Base-by-base conservation (phyloP, 139 green algal genomes). In the Chlamydomonas asymmetrica region DNA sequence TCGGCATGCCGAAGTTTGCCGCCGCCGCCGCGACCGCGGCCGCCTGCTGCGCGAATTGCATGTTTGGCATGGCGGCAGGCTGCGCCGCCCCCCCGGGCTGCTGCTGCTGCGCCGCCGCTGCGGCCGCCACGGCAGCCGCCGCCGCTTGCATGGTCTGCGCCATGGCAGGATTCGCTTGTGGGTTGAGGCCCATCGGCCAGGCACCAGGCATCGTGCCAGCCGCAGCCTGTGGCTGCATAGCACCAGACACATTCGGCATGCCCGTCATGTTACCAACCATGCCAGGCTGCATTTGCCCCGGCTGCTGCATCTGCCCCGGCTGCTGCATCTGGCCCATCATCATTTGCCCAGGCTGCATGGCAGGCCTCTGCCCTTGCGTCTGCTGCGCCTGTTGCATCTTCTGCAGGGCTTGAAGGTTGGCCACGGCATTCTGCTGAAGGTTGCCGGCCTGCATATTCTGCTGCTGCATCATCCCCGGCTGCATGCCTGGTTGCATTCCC, bases 321-420 rank as follows among this genome's bases (percentile, higher is more conserved):
- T 52, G 45, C 16, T 10, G 45, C 45, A 25, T 10, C 45, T 25
- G 10, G 45, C 2, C 10, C 41, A 60, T 18, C 3, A 50, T 40
- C 5, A 16, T 39, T 59, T 76, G 70, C 71, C 67, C 67, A 40
- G 67, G 66, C 49, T 65, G 39, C 3, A n/a, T 8, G 3, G 37
- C 67, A 8, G 66, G n/a, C n/a, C n/a, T n/a, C n/a, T 62, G 52
- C 10, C n/a, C n/a, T n/a, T n/a, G n/a, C n/a, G n/a, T n/a, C n/a
- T n/a, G n/a, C n/a, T n/a, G n/a, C n/a, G n/a, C n/a, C 63, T 77
- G 71, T 40, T 70, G 59, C 70, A 68, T 66, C 57, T 76, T 76
- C 32, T 76, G 70, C 41, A 70, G 41, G n/a, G 59, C 71, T 59
- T 77, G 57, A 3, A 34, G 59, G 31, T 34, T 10, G 31, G 3